Conservation (phyloP, 805 yeast species). For the Isabelozyma rhagii region DNA sequence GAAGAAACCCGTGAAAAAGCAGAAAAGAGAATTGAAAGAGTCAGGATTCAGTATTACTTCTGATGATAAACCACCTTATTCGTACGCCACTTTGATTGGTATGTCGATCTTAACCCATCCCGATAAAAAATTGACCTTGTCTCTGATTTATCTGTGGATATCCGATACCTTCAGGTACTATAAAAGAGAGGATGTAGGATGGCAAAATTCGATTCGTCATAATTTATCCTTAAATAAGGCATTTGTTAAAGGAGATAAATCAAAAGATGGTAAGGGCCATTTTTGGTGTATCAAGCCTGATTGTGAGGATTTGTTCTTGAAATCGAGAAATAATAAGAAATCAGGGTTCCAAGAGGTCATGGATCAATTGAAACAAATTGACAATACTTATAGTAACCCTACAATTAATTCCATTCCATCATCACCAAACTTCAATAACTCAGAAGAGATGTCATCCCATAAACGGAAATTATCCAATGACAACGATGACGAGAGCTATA, state of each 20-base stretch:
- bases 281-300: conserved; percentile 92
- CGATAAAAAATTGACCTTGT: conserved; percentile 37
- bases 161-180: conserved; percentile 81
- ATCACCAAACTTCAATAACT: conserved; percentile 20
- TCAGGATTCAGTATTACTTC: conserved; percentile 45
- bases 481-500: conserved; percentile 10
- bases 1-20: conserved; percentile 26
- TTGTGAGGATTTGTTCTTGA: conserved; percentile 74
- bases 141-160: conserved; percentile 90
- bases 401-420: conserved; percentile 25
- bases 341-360: conserved; percentile 41
- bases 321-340: conserved; percentile 51
- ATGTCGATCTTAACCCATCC: conserved; percentile 88
- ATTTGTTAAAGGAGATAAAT: conserved; percentile 84
- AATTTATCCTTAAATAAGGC: conserved; percentile 91
- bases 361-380: conserved; percentile 24
- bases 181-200: conserved; percentile 81
- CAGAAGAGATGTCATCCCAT: conserved; percentile 4
- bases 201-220: conserved; percentile 98
- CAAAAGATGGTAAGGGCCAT: conserved; percentile 88
- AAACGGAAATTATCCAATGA: conserved; percentile 6
- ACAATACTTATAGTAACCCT: background rate
- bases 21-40: conserved; percentile 25
- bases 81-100: conserved; percentile 91
- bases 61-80: conserved; percentile 82